Evolutionary conservation across 2,329 filamentous ascomycete genomes (phyloP), one percentile per base, ranked within the genome.

Genomic region (Ascochyta viciae-villosae): DNA sequence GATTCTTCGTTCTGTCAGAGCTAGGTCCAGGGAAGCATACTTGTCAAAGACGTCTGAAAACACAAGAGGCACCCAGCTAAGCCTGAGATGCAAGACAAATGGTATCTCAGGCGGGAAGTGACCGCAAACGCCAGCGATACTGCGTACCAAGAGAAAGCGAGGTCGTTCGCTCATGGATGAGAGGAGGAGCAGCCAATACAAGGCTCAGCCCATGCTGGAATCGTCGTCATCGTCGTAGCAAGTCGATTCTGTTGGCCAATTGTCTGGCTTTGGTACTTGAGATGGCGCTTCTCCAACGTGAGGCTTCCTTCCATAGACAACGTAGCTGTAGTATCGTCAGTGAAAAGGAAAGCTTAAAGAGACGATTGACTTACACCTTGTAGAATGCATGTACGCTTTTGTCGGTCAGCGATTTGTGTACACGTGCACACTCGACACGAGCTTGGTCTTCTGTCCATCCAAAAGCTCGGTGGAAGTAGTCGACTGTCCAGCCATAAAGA

Each of bases 371-470:
- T 68, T 69, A 79, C 77, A 77, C 68, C 53, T 76, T 77, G 53
- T 77, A 77, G 54, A 77, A 80, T 9, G 69, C 75, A 58, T 80
- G 78, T 8, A 79, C 72, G 31, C 62, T 75, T 19, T 68, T 71
- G 48, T 78, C 75, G 0, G 60, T 63, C 26, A 79, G 66, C 12
- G 78, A 70, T 44, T 76, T 77, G 35, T 78, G 62, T 6, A 80
- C 71, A 45, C 76, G 67, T 4, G 79, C 77, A n/a, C 81, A 65
- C 40, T 79, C 77, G 15, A 80, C 76, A 38, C 78, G 74, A 9
- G 80, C 76, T 56, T 81, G 77, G 8, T 77, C 74, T 19, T 73
- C 71, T 6, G 73, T 76, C 79, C 79, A 82, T 3, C 72, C 73
- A 6, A 81, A 63, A 0, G 74, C 75, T 45, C 73, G 72, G n/a